Conservation (phyloP, 2,329 filamentous ascomycete genomes). For the Dryadomyces quercus-mongolicae region DNA sequence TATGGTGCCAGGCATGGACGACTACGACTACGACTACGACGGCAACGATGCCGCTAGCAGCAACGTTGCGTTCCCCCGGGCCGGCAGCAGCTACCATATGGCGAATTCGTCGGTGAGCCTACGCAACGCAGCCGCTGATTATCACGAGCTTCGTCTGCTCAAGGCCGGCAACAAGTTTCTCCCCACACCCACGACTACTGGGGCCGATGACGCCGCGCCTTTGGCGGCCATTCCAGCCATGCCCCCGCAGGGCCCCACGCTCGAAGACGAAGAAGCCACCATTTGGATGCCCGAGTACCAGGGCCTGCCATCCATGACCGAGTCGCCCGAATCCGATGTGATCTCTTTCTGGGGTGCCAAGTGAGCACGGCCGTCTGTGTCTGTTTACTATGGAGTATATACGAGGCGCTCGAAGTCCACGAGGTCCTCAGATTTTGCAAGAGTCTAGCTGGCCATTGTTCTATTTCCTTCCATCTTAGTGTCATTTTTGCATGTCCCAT, state of each 20-base stretch:
- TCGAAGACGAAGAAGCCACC: conserved; percentile 34
- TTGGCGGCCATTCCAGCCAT: conserved; percentile 16
- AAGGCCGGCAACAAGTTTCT: conserved; percentile 33
- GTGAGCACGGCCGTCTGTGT: background rate
- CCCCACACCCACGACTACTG: conserved; percentile 25
- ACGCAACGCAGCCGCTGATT: conserved; percentile 29
- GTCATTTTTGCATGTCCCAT: background rate
- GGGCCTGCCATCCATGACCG: conserved; percentile 17
- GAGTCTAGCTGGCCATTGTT: too few species aligned
- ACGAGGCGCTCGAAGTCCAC: too few species aligned
- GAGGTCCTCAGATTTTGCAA: too few species aligned
- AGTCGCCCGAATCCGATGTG: conserved; percentile 18
- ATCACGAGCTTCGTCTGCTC: conserved; percentile 42
- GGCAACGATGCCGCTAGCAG: conserved; percentile 15
- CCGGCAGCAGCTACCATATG: conserved; percentile 33
- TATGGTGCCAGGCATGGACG: conserved; percentile 26
- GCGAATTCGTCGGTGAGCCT: conserved; percentile 32
- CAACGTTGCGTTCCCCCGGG: conserved; percentile 33
- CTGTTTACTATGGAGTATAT: background rate
- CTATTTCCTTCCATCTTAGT: too few species aligned
- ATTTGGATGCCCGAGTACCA: conserved; percentile 37
- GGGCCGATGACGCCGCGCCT: conserved; percentile 30
- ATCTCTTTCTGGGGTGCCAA: conserved; percentile 14
- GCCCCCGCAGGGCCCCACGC: conserved; percentile 4
- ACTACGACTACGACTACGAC: conserved; percentile 24